A percentile compares a stretch with the other conserved stretches of the same genome.
These are phyloP conservation scores for Eutreptiella sp. DNA, from an alignment of 208 protist genomes.

Conservation along the genomic window DNA sequence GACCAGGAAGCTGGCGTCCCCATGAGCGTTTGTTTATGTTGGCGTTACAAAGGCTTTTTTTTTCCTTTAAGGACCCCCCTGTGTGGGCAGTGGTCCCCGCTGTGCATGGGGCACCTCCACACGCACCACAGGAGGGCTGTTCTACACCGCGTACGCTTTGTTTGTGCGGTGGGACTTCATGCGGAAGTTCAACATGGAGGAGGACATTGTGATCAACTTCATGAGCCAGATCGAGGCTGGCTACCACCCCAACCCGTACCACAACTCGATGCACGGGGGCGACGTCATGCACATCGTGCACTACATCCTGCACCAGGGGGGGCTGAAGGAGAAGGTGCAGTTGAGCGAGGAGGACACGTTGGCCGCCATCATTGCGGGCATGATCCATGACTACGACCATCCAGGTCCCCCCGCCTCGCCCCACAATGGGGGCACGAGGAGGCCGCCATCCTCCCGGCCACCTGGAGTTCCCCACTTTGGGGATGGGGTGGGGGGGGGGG, in stretches of 20 bases:
- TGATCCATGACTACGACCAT: conserved; percentile 66
- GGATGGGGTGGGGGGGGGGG: no score
- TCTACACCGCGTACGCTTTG: conserved; percentile 73
- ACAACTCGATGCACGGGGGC: conserved; percentile 38
- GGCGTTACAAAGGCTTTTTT: no score
- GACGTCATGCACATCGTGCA: conserved; percentile 32
- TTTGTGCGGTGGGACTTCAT: conserved; percentile 66
- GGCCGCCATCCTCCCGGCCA: no score
- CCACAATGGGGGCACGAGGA: no score
- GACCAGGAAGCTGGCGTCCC: no score
- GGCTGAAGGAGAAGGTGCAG: conserved; percentile 24
- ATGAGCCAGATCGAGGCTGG: conserved; percentile 23
- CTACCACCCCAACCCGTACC: conserved; percentile 36
- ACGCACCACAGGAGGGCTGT: no score
- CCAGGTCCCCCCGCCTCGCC: no score
- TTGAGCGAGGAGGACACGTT: conserved; percentile 39
- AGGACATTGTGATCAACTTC: conserved; percentile 40
- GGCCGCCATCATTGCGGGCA: conserved; percentile 38
- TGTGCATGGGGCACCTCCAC: no score
- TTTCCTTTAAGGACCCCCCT: no score
- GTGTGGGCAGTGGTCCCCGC: no score
- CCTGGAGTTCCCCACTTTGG: no score
- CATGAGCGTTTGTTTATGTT: no score
- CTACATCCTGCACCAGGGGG: conserved; percentile 14
- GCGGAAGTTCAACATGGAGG: conserved; percentile 79